Evolutionary conservation across 202 grass and related monocot species (phyloP), one percentile per base, ranked within the genome.

Genomic region (Zoysia matrella): DNA sequence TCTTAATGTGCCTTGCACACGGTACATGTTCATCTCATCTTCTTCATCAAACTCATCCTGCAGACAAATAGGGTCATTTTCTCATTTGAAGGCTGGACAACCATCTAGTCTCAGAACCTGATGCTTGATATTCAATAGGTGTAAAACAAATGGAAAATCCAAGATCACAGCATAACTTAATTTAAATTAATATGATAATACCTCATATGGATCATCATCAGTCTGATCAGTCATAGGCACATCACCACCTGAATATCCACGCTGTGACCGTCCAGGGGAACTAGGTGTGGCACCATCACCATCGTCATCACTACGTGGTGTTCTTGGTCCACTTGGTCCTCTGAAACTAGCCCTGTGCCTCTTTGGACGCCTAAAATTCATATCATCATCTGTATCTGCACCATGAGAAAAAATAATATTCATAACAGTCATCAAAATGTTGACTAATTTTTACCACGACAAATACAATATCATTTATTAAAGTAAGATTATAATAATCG

Each of bases 21-120:
- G 92, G 79, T 95, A 98, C 95, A 98, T 98, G 81, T 90, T 98
- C 88, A 93, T 92, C 80, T 98, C 95, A 73, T 88, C 92, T 85
- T 95, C 92, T 83, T 93, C 92, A 90, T 98, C 95, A 86, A 92
- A 91, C 55, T 98, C 95, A 90, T 95, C 95, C 95, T 98, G 90
- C 71, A 60, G 71, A 75, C 30, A 58, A 61, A 30, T 52, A 52
- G 15, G 83, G 8, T 1, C 7, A 36, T 62, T 62, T 52, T 69
- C 51, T 49, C 18, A 78, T 60, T 85, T 76, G 6, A 72, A 50
- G 9, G 51, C 41, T 42, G 72, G 3, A 74, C 18, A 83, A 66
- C 46, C 43, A 67, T 68, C 7, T 74, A 80, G 14, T 13, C 14
- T 63, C 53, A 9, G 54, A 76, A 66, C 12, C 70, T 44, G n/a